Evolutionary conservation across 139 green algal genomes (phyloP).

Genomic region (Asterochloris erici): DNA sequence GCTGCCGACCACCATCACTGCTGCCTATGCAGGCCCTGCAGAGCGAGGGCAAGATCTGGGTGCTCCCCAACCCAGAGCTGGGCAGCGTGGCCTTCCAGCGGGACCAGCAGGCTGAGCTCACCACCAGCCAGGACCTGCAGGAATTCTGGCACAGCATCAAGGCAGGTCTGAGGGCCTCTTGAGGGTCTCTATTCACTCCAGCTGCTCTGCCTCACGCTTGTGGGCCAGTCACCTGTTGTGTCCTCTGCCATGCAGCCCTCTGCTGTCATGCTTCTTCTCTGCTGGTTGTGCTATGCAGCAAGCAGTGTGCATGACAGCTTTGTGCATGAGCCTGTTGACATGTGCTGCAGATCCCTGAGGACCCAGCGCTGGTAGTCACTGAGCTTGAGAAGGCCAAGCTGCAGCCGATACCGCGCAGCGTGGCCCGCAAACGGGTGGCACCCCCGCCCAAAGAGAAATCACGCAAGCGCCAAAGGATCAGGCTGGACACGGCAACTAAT

Average conservation of each 20-base stretch:
- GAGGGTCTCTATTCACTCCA: background rate
- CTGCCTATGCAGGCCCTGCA: background rate
- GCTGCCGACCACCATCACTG: background rate
- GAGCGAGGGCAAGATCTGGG: conserved; percentile 11
- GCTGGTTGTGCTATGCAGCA: background rate
- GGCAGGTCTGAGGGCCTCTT: background rate
- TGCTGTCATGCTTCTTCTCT: background rate
- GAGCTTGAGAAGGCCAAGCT: conserved; percentile 16
- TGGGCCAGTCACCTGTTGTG: background rate
- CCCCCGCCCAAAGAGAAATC: conserved; percentile 12
- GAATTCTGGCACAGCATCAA: conserved; percentile 15
- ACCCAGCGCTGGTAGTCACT: background rate
- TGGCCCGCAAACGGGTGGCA: conserved; percentile 8
- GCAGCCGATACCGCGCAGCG: background rate
- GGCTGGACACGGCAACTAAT: conserved; percentile 20
- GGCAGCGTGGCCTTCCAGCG: background rate
- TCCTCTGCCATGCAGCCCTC: background rate
- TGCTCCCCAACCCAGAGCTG: background rate
- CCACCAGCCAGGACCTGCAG: conserved; percentile 1
- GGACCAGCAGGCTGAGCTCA: background rate
- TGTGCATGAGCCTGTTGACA: background rate
- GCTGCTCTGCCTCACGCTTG: background rate
- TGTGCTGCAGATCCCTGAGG: background rate
- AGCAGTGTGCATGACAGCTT: background rate
- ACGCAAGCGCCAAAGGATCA: background rate